These are phyloP conservation scores for Microdochium nivale DNA, from an alignment of 2,329 filamentous ascomycete species.

Conservation along the genomic window DNA sequence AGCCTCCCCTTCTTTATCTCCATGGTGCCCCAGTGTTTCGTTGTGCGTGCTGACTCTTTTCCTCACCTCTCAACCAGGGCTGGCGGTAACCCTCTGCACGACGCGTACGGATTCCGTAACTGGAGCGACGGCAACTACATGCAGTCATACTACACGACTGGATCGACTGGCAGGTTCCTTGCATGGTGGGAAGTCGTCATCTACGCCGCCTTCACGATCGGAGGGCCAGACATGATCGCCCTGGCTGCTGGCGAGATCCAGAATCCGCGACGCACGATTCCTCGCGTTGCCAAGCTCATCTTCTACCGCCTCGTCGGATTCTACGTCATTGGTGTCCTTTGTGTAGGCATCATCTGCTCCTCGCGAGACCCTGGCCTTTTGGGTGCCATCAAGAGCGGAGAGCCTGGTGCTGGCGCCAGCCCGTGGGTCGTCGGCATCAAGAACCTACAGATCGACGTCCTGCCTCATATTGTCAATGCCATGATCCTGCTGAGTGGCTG, in stretches of 20 bases:
- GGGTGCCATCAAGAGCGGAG: constrained; percentile 42
- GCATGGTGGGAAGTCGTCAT: constrained; percentile 41
- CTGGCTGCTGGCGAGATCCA: constrained; percentile 36
- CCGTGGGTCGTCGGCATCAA: constrained; percentile 45
- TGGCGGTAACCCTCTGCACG: constrained; percentile 49
- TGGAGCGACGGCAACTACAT: constrained; percentile 18
- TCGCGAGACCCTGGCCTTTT: constrained; percentile 46
- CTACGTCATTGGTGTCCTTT: constrained; percentile 52
- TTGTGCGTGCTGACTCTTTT: neutral
- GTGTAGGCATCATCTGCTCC: constrained; percentile 48
- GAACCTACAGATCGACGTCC: constrained; percentile 37
- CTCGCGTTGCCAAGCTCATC: constrained; percentile 51
- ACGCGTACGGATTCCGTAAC: constrained; percentile 47
- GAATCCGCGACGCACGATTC: constrained; percentile 47
- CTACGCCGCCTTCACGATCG: constrained; percentile 49
- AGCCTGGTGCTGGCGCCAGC: constrained; percentile 42
- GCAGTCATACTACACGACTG: constrained; percentile 14
- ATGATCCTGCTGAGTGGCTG: constrained; percentile 16
- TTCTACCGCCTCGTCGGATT: constrained; percentile 55
- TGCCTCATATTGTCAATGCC: constrained; percentile 52
- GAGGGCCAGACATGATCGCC: constrained; percentile 48
- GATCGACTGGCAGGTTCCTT: constrained; percentile 46
- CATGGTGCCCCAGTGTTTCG: neutral
- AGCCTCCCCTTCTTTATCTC: neutral
- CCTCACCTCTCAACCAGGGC: neutral